Conservation (phyloP, 2,329 filamentous ascomycete genomes). For the Aureobasidium uvarum region DNA sequence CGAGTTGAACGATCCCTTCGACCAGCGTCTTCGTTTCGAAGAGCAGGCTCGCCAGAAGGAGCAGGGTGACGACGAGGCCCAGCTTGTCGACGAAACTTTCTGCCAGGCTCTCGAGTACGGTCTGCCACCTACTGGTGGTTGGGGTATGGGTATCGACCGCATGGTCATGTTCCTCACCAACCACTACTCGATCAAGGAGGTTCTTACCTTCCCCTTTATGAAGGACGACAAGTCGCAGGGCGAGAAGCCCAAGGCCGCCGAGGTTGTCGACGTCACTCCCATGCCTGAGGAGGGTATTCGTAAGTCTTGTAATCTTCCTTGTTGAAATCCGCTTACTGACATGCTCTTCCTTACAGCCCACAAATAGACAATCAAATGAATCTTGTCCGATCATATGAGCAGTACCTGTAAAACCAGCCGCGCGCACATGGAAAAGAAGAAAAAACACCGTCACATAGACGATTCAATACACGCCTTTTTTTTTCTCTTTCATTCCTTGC, state of each 20-base stretch:
- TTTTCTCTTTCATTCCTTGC: neutral
- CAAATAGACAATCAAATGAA: conserved; percentile 13
- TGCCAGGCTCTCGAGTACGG: conserved; percentile 85
- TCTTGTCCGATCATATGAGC: neutral
- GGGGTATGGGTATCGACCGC: conserved; percentile 94
- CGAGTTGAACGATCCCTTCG: conserved; percentile 95
- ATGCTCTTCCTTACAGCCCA: conserved; percentile 1
- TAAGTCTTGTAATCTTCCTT: neutral
- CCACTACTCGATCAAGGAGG: conserved; percentile 95
- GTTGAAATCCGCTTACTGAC: neutral
- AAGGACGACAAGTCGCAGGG: conserved; percentile 67
- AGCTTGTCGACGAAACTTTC: conserved; percentile 95
- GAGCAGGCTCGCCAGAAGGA: conserved; percentile 96
- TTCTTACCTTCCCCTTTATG: conserved; percentile 96
- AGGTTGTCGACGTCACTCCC: conserved; percentile 61
- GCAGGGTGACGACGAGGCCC: conserved; percentile 95
- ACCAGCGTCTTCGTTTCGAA: conserved; percentile 87
- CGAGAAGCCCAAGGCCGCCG: conserved; percentile 54
- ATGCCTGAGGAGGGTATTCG: conserved; percentile 55
- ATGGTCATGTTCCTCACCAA: conserved; percentile 95
- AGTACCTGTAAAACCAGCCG: neutral
- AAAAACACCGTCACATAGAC: conserved; percentile 9
- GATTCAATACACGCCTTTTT: conserved; percentile 12
- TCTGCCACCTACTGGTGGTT: conserved; percentile 90
- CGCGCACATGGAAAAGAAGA: neutral